Conservation (phyloP, 352 stramenopile genomes). For the Hyaloperonospora brassicae region DNA sequence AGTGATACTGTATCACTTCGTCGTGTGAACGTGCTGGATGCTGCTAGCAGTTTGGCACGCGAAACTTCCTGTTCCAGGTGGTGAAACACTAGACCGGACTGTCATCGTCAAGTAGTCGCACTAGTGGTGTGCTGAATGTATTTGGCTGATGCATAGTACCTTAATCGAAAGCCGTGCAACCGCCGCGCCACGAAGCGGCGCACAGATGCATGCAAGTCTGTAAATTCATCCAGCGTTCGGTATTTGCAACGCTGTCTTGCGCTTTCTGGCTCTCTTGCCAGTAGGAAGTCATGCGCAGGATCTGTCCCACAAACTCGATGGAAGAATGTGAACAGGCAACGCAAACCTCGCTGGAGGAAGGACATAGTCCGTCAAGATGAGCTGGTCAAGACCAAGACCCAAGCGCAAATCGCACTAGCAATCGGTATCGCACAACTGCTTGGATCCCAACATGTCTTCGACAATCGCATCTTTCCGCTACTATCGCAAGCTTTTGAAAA, state of each 20-base stretch:
- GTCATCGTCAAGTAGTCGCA: no score
- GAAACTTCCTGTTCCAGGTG: no score
- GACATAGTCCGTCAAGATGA: no score
- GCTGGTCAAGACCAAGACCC: constrained; percentile 45
- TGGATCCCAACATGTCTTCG: not conserved
- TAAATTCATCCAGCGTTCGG: constrained; percentile 57
- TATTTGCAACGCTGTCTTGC: constrained; percentile 47
- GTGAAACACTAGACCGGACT: no score
- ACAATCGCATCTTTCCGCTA: not conserved
- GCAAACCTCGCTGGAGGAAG: constrained; percentile 51
- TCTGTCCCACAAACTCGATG: no score
- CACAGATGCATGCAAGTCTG: constrained; percentile 50
- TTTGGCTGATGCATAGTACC: constrained; percentile 14
- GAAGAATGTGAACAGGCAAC: constrained; percentile 25
- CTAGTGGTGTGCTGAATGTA: constrained; percentile 15
- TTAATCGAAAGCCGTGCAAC: constrained; percentile 52
- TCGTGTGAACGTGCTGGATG: no score
- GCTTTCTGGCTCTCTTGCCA: constrained; percentile 11
- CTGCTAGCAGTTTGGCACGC: no score
- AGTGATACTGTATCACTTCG: no score
- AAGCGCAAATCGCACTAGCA: constrained; percentile 55
- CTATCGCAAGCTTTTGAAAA: not conserved
- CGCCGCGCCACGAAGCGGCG: constrained; percentile 34
- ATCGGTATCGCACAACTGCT: not conserved
- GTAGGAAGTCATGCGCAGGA: no score